Conservation (phyloP, 495 filamentous ascomycete species). For the Talaromyces thailandensis region DNA sequence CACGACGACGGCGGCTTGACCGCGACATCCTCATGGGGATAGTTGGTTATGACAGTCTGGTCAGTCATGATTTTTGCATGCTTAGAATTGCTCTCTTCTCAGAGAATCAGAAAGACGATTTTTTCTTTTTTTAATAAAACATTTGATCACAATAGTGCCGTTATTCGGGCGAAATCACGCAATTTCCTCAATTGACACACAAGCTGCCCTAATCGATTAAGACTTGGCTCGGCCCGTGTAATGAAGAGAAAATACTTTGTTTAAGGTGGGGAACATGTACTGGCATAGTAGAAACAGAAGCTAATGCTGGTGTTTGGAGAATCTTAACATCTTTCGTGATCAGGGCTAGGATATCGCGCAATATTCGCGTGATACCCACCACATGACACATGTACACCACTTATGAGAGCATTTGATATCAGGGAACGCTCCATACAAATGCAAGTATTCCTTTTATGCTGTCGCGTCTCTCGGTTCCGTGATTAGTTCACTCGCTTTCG, state of each 20-base stretch:
- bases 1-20: conserved; percentile 13
- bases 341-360: background rate
- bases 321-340: background rate
- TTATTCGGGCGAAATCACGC: background rate
- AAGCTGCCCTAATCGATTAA: background rate
- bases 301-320: background rate
- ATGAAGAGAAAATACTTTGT: background rate
- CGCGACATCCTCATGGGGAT: conserved; percentile 15
- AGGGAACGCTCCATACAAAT: background rate
- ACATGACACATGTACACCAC: background rate
- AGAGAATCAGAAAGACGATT: background rate
- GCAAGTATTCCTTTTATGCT: background rate
- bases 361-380: background rate
- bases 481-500: background rate
- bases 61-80: background rate
- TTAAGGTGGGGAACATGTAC: background rate
- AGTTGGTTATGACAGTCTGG: background rate
- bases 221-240: background rate
- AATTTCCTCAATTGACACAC: background rate
- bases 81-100: background rate
- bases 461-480: background rate
- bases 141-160: background rate
- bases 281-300: background rate
- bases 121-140: background rate
- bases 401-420: background rate